phyloP scores from a whole-genome alignment of 768 basidiomycete genomes.

The Lanmaoa pseudosensibilis region DNA sequence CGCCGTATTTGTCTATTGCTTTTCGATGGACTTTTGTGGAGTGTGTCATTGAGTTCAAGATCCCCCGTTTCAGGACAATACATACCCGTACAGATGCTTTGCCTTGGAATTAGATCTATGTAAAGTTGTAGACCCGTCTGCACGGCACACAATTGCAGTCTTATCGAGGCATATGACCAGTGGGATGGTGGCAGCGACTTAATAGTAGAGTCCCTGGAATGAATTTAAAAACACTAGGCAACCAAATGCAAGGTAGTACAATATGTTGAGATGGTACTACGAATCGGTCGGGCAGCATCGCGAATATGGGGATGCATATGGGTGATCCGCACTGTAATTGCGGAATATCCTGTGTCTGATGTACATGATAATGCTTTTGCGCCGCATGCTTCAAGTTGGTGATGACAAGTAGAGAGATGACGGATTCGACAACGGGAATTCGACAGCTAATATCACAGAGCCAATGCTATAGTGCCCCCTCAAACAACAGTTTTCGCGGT shows the following conservation, averaged over 20 bases:
- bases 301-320: no score
- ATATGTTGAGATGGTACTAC: neutral
- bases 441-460: neutral
- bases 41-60: neutral
- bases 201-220: neutral
- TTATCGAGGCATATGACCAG: neutral
- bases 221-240: neutral
- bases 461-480: constrained; percentile 28
- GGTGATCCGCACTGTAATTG: neutral
- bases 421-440: neutral
- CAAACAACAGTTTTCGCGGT: constrained; percentile 37
- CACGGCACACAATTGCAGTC: neutral
- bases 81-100: neutral
- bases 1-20: neutral
- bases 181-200: neutral
- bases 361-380: neutral
- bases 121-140: neutral
- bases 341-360: neutral
- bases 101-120: neutral
- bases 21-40: neutral
- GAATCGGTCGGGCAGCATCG: neutral
- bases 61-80: neutral
- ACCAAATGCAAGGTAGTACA: neutral
- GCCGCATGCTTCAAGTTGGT: neutral
- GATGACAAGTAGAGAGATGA: neutral